These are phyloP conservation scores for Cryphonectria nitschkei DNA, from an alignment of 2,329 filamentous ascomycete species.

Conservation along the genomic window DNA sequence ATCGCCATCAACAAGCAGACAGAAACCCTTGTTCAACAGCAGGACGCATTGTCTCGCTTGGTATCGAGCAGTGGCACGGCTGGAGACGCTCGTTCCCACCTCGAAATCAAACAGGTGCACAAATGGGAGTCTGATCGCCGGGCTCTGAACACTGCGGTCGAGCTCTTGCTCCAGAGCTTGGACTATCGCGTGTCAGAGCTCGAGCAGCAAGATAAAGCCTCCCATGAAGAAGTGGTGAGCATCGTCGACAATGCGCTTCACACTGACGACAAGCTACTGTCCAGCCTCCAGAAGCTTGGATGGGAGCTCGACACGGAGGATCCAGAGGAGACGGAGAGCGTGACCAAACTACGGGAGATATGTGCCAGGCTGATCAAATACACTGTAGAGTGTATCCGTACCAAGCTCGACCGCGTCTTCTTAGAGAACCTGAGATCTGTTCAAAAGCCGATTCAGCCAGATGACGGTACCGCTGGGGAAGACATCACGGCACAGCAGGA, in stretches of 20 bases:
- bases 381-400: constrained; percentile 58
- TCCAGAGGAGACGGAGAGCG: constrained; percentile 54
- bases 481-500: constrained; percentile 59
- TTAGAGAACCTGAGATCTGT: constrained; percentile 48
- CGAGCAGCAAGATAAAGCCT: constrained; percentile 53
- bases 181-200: constrained; percentile 51
- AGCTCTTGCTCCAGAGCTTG: constrained; percentile 52
- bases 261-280: constrained; percentile 68
- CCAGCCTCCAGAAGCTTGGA: constrained; percentile 68
- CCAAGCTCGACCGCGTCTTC: constrained; percentile 59
- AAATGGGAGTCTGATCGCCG: constrained; percentile 46
- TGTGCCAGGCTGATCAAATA: constrained; percentile 63
- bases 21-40: constrained; percentile 63
- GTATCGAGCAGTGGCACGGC: constrained; percentile 47
- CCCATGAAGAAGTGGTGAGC: constrained; percentile 50
- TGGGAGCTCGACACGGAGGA: constrained; percentile 60
- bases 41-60: constrained; percentile 60
- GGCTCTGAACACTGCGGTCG: constrained; percentile 49
- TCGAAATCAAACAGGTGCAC: constrained; percentile 42
- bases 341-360: constrained; percentile 61
- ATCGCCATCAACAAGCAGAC: constrained; percentile 66
- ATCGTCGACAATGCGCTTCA: constrained; percentile 55
- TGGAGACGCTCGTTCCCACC: constrained; percentile 39
- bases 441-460: constrained; percentile 17
- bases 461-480: constrained; percentile 35